Percentiles rank a stretch among this genome's conserved stretches.
These are phyloP conservation scores for Daldinia sp. DNA, from an alignment of 2,329 filamentous ascomycete genomes.

Conservation along the genomic window DNA sequence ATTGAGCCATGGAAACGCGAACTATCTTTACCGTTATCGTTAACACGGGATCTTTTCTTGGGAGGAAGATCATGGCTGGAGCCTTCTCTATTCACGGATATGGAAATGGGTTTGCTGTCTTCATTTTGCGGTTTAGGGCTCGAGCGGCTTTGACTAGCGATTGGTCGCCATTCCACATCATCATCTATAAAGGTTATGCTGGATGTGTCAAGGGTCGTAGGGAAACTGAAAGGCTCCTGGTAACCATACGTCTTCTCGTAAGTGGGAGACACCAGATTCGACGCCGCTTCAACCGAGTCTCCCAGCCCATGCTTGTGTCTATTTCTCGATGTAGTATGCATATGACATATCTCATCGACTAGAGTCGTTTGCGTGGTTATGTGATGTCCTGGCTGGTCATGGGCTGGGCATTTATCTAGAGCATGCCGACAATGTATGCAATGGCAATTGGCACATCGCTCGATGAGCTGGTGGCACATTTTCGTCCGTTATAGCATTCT, in stretches of 20 bases:
- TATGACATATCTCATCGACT: slow-evolving; percentile 82
- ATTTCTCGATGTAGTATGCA: slow-evolving; percentile 57
- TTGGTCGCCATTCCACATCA: no score
- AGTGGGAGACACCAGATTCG: neutral
- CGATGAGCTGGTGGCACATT: slow-evolving; percentile 87
- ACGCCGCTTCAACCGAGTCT: neutral
- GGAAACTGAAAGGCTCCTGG: neutral
- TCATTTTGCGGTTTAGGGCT: no score
- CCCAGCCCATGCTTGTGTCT: neutral
- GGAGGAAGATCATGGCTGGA: slow-evolving; percentile 12
- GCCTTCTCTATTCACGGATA: neutral
- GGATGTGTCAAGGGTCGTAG: neutral
- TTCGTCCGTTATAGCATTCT: neutral
- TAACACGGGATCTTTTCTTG: neutral
- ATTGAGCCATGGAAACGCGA: neutral
- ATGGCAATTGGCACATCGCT: slow-evolving; percentile 86
- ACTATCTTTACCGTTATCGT: neutral
- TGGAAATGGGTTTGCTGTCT: neutral
- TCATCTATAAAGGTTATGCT: no score
- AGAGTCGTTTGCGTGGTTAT: slow-evolving; percentile 81
- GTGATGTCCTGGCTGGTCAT: slow-evolving; percentile 78
- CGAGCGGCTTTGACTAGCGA: no score
- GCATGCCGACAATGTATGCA: slow-evolving; percentile 91
- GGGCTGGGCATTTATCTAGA: slow-evolving; percentile 82
- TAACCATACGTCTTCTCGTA: neutral